Conservation (phyloP, 768 basidiomycete species). For the Russula sp. region DNA sequence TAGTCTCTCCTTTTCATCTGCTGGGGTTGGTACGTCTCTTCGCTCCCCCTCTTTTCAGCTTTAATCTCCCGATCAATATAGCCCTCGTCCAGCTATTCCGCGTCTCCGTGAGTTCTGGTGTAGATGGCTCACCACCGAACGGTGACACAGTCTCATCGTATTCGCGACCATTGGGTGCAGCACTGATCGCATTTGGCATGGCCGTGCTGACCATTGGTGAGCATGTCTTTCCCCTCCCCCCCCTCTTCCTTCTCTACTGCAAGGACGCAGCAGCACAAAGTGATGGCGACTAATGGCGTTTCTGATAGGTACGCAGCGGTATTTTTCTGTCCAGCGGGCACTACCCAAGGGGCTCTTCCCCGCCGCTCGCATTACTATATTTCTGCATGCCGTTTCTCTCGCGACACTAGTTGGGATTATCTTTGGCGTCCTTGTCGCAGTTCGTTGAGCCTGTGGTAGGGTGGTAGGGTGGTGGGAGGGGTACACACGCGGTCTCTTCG, state of each 20-base stretch:
- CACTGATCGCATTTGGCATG: conserved; percentile 32
- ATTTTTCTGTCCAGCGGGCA: conserved; percentile 35
- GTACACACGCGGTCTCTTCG: not conserved
- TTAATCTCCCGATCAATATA: conserved; percentile 13
- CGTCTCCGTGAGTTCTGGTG: conserved; percentile 26
- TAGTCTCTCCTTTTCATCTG: conserved; percentile 41
- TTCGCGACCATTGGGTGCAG: conserved; percentile 41
- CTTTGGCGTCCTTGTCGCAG: conserved; percentile 32
- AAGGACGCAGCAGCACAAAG: not conserved
- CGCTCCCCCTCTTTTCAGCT: not conserved
- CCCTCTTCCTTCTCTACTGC: not conserved
- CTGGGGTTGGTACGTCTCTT: conserved; percentile 37
- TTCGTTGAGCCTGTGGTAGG: not conserved
- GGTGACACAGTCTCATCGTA: conserved; percentile 22
- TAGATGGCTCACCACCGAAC: conserved; percentile 11
- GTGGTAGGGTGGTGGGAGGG: not conserved
- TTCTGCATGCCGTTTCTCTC: conserved; percentile 29
- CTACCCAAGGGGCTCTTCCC: conserved; percentile 36
- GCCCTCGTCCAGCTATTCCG: conserved; percentile 44
- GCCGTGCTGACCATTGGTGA: conserved; percentile 31
- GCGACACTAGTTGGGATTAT: conserved; percentile 29
- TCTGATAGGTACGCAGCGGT: conserved; percentile 30
- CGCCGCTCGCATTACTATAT: conserved; percentile 32
- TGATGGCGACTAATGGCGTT: not conserved
- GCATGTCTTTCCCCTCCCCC: conserved; percentile 2